Base-by-base conservation (phyloP, 176 grass and related monocot genomes). In the Triticum turgidum region DNA sequence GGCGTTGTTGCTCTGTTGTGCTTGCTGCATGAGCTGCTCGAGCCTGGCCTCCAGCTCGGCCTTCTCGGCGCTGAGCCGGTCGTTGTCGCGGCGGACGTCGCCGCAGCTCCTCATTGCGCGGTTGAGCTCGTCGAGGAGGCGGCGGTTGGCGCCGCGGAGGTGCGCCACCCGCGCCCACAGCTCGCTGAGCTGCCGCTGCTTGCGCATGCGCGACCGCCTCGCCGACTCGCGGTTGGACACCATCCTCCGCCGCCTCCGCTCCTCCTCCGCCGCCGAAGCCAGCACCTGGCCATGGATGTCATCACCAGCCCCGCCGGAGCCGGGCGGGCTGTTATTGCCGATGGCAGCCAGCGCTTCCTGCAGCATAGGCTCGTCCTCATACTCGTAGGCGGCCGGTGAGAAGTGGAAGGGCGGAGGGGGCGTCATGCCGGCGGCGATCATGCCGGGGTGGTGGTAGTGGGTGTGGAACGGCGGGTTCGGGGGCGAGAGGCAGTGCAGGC, bases 191-290 rank as follows among this genome's bases (percentile, higher is more conserved):
- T 99, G 94, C 74, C 90, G 82, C 80, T 99, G 97, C 88, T 99
- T 96, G 67, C 97, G 91, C 90, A 99, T 94, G 73, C 97, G 97
- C 7, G 94, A 96, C 72, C 94, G 82, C 62, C 97, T 83, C 2
- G 97, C 97, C 1, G 97, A 99, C 87, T 99, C 97, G 47, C 97
- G 80, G 87, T 99, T 99, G 29, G 97, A 99, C 56, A 94, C 69
- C 97, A 94, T 99, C 92, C 97, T 86, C 78, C 97, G 86, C 80
- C 88, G 88, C 77, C 89, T 69, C 83, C 94, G 79, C 80, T 94
- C 97, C 41, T 96, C 89, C 65, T 82, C 85, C 0, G 84, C 80
- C n/a, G 71, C 86, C 4, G 15, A 66, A 37, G 66, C 86, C 21
- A 4, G 70, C 18, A 58, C 82, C 44, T 45, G 79, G 56, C 72